phyloP scores from a whole-genome alignment of 23 red algal genomes.

The Pyropia yezoensis region DNA sequence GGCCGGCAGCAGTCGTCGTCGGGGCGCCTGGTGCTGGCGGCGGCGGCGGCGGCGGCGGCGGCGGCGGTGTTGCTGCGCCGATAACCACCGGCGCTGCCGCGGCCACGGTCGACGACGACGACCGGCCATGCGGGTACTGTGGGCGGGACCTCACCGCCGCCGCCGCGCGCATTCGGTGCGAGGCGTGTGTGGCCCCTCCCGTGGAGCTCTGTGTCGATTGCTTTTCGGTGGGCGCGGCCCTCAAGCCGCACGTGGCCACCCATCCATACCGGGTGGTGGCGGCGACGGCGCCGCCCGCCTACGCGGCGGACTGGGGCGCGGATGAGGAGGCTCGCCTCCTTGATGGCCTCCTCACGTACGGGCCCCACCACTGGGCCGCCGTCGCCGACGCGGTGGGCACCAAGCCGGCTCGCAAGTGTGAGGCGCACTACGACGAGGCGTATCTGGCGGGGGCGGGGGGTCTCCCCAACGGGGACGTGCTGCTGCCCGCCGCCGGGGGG shows the following conservation, averaged over 20 bases:
- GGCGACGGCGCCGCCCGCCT: slow-evolving; percentile 12
- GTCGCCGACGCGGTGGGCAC: slow-evolving; percentile 65
- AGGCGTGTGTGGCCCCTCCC: not conserved
- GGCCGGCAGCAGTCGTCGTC: too few species aligned
- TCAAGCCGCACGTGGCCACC: slow-evolving; percentile 43
- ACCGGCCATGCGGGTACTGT: slow-evolving; percentile 8
- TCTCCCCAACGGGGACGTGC: too few species aligned
- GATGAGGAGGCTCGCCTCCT: slow-evolving; percentile 76
- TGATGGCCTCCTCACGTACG: slow-evolving; percentile 41
- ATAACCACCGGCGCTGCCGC: too few species aligned
- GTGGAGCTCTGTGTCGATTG: slow-evolving; percentile 67
- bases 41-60: too few species aligned
- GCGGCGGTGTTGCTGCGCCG: too few species aligned
- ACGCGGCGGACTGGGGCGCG: slow-evolving; percentile 55
- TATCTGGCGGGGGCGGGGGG: slow-evolving; percentile 16
- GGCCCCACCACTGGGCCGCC: slow-evolving; percentile 56
- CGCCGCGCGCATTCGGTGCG: slow-evolving; percentile 22
- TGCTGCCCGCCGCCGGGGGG: not conserved
- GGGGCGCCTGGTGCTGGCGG: too few species aligned
- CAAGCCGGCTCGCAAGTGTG: slow-evolving; percentile 44
- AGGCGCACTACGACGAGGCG: slow-evolving; percentile 59
- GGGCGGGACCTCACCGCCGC: slow-evolving; percentile 1
- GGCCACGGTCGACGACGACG: too few species aligned
- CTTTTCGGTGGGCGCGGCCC: slow-evolving; percentile 74
- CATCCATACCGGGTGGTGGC: slow-evolving; percentile 77